These are phyloP conservation scores for Fusarium pseudocircinatum DNA, from an alignment of 2,329 filamentous ascomycete species.

Conservation along the genomic window DNA sequence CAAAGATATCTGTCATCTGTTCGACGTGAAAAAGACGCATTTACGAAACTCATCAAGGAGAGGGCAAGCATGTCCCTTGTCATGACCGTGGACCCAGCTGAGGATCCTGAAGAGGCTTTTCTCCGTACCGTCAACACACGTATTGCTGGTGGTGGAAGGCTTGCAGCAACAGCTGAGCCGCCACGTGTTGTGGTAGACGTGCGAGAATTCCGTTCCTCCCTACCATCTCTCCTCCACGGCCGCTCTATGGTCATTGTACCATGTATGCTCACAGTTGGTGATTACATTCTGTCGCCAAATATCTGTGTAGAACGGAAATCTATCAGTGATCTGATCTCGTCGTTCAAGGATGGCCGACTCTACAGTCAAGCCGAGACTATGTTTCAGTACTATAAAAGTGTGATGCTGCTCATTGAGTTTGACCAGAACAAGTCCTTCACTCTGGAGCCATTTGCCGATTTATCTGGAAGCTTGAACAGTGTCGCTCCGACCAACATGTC, in stretches of 20 bases:
- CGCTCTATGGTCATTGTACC: slow-evolving; percentile 89
- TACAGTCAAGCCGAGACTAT: slow-evolving; percentile 94
- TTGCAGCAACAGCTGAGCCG: slow-evolving; percentile 84
- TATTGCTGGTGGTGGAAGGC: slow-evolving; percentile 89
- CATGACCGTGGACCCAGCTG: slow-evolving; percentile 75
- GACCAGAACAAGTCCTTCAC: slow-evolving; percentile 98
- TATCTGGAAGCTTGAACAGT: slow-evolving; percentile 69
- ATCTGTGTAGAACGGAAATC: slow-evolving; percentile 97
- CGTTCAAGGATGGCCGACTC: slow-evolving; percentile 89
- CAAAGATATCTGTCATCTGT: slow-evolving; percentile 91
- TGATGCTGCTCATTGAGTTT: slow-evolving; percentile 96
- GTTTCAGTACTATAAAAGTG: slow-evolving; percentile 89
- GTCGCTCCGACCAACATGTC: slow-evolving; percentile 66
- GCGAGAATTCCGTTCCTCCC: slow-evolving; percentile 91
- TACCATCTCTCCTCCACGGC: slow-evolving; percentile 91
- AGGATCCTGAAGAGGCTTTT: slow-evolving; percentile 91
- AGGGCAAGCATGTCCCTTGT: slow-evolving; percentile 92
- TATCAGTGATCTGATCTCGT: slow-evolving; percentile 88
- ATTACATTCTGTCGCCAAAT: slow-evolving; percentile 91
- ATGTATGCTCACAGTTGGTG: slow-evolving; percentile 94
- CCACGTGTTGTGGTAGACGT: slow-evolving; percentile 95
- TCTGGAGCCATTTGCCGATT: slow-evolving; percentile 80
- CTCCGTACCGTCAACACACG: slow-evolving; percentile 95
- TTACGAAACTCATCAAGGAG: slow-evolving; percentile 94
- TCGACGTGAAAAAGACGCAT: slow-evolving; percentile 94